phyloP scores from a whole-genome alignment of 306 rosid species.

The Cyamopsis tetragonoloba region DNA sequence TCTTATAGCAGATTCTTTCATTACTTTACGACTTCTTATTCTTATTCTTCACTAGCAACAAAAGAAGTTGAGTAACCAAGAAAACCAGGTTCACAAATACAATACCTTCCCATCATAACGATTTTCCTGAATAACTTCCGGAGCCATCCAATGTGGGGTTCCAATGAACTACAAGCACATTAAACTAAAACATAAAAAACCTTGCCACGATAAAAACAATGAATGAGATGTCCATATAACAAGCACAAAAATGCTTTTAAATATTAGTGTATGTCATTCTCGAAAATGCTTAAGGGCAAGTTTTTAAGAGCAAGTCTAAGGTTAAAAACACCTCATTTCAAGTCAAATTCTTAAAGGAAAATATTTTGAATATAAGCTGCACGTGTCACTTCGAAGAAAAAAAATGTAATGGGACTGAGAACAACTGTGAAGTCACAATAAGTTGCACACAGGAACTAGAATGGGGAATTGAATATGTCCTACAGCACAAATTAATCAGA shows the following conservation, averaged over 20 bases:
- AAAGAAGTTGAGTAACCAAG: constrained; percentile 9
- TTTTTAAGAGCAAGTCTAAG: background rate
- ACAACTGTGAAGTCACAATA: background rate
- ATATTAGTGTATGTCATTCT: constrained; percentile 1
- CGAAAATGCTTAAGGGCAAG: background rate
- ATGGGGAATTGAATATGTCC: background rate
- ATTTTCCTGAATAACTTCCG: constrained; percentile 98
- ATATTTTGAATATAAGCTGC: background rate
- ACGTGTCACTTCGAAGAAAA: background rate
- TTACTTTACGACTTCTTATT: background rate
- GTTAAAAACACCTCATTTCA: constrained; percentile 8
- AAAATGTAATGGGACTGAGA: background rate
- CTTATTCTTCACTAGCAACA: constrained; percentile 8
- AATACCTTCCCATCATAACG: constrained; percentile 97
- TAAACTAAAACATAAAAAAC: constrained; percentile 28
- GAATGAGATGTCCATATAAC: constrained; percentile 8
- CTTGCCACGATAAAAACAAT: constrained; percentile 12
- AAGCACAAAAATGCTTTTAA: background rate
- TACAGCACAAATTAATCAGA: constrained; percentile 8
- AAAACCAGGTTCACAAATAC: constrained; percentile 14
- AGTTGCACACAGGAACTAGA: constrained; percentile 1
- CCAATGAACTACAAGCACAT: constrained; percentile 81
- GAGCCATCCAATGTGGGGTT: constrained; percentile 99
- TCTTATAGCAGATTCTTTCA: background rate
- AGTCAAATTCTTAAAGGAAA: background rate